Percentiles rank a stretch among this genome's conserved stretches.
phyloP scores from a whole-genome alignment of 2,329 filamentous ascomycete genomes.

The Capronia epimyces region DNA sequence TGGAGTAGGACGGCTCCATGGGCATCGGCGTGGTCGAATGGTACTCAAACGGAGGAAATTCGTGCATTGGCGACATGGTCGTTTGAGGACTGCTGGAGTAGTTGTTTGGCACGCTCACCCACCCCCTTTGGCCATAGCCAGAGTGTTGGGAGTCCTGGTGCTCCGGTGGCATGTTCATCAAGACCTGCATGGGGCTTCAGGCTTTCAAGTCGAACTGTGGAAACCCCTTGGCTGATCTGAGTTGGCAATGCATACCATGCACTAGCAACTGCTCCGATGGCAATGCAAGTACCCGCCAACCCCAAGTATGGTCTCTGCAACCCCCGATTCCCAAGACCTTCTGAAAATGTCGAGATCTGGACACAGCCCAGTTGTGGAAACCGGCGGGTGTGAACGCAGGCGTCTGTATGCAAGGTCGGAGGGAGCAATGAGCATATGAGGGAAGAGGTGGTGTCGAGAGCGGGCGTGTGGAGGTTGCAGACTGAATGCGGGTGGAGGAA shows the following conservation, averaged over 20 bases:
- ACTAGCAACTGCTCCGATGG: neutral
- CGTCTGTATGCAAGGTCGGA: conserved; percentile 12
- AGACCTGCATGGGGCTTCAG: conserved; percentile 27
- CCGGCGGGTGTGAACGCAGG: conserved; percentile 1
- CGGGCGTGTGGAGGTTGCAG: conserved; percentile 17
- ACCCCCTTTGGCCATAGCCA: conserved; percentile 42
- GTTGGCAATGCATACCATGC: conserved; percentile 15
- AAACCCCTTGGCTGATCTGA: conserved; percentile 2
- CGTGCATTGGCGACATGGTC: conserved; percentile 63
- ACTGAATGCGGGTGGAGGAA: conserved; percentile 9
- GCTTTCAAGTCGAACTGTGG: conserved; percentile 6
- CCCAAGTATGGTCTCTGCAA: conserved; percentile 8
- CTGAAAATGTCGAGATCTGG: neutral
- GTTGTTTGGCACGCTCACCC: conserved; percentile 44
- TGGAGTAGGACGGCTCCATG: conserved; percentile 50
- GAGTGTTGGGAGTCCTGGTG: conserved; percentile 41
- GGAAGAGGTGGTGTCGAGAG: conserved; percentile 12
- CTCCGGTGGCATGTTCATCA: conserved; percentile 42
- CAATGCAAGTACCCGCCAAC: conserved; percentile 24
- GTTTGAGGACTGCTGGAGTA: conserved; percentile 30
- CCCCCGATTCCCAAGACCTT: conserved; percentile 5
- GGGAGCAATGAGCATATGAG: conserved; percentile 21
- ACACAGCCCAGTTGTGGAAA: conserved; percentile 2
- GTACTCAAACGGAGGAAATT: conserved; percentile 62
- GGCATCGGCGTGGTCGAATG: conserved; percentile 57